Evolutionary conservation across 2,329 filamentous ascomycete species (phyloP), one percentile per base, ranked within the genome.

Genomic region (Penicillium glabrum): DNA sequence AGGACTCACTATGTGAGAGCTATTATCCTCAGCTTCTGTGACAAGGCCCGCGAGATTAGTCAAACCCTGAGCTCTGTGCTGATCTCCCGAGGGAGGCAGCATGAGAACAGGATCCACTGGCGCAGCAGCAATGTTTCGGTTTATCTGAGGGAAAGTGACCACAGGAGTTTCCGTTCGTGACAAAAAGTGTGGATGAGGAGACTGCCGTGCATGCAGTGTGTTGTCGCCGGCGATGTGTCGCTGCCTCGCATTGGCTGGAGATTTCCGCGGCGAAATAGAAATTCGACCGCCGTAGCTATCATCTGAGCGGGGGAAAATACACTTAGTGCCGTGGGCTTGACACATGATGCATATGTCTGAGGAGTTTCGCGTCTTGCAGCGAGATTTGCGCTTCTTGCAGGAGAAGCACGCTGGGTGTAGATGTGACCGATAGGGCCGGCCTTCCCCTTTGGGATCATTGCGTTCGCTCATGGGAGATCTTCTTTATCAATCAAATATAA

Each of bases 1-100:
- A 1, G 61, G 61, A 9, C 61, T 51, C 4, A 64, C 45, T 4
- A 64, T 61, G 48, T 64, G 61, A 1, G 61, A 52, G 23, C 46
- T 64, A 35, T 59, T 58, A 51, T 62, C 54, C 5, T 53, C 61
- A 2, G 58, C 56, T 23, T 62, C 61, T 1, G 48, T 29, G 21
- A 49, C 51, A 4, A 54, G 31, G 2, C 52, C 47, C 21, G 45
- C 56, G n/a, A 56, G 49, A 16, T 55, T 43, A 1, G 14, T 16
- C 13, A 24, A n/a, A 14, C 21, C 51, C 5, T 31, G 11, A 3
- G 29, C 11, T 14, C 13, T 13, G 13, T 31, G 29, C 29, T 31
- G 29, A 14, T 31, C 29, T 31, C 29, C 29, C 29, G 13, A 31
- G 13, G 13, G 29, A 37, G 14, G 14, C 6, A 9, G 14, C 35